A percentile compares a stretch with the other conserved stretches of the same genome.
Evolutionary conservation across 805 yeast genomes (phyloP).

Genomic region (Wickerhamiella azyma): DNA sequence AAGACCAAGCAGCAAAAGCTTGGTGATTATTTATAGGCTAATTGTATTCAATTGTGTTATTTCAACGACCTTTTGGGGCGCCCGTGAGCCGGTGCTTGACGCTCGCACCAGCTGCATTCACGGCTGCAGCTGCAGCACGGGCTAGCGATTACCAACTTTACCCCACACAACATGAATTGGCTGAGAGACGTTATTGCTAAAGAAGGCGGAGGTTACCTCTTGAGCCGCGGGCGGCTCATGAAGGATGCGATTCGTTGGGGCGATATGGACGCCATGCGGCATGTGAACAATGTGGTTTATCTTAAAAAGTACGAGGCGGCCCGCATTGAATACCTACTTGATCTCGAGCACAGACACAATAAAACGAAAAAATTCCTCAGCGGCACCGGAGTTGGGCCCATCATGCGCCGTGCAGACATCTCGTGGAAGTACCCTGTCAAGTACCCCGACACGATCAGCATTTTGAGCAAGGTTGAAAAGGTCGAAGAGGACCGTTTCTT

Average conservation of each 20-base stretch:
- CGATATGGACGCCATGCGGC: slow-evolving; percentile 20
- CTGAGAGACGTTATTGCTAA: slow-evolving; percentile 15
- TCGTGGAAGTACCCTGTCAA: slow-evolving; percentile 24
- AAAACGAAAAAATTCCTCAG: slow-evolving; percentile 17
- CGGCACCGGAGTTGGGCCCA: slow-evolving; percentile 21
- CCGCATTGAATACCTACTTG: slow-evolving; percentile 20
- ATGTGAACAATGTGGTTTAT: slow-evolving; percentile 25
- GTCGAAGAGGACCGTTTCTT: slow-evolving; percentile 19
- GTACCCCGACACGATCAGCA: slow-evolving; percentile 24
- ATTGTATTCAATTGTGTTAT: too few relatives aligned
- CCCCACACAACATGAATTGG: slow-evolving; percentile 12
- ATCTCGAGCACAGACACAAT: slow-evolving; percentile 7
- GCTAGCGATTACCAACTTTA: neutral
- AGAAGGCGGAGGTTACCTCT: slow-evolving; percentile 15
- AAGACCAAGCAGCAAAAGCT: neutral
- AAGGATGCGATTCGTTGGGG: slow-evolving; percentile 21
- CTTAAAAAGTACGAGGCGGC: slow-evolving; percentile 25
- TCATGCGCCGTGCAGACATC: slow-evolving; percentile 22
- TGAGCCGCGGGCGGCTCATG: slow-evolving; percentile 14
- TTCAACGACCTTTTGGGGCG: too few relatives aligned
- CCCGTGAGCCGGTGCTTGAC: too few relatives aligned
- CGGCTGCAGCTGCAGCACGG: neutral
- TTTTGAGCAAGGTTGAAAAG: slow-evolving; percentile 18
- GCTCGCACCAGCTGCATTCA: too few relatives aligned
- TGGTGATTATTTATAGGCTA: neutral